Evolutionary conservation across 768 basidiomycete genomes (phyloP), one percentile per base, ranked within the genome.

Genomic region (Rhodotorula graminis): DNA sequence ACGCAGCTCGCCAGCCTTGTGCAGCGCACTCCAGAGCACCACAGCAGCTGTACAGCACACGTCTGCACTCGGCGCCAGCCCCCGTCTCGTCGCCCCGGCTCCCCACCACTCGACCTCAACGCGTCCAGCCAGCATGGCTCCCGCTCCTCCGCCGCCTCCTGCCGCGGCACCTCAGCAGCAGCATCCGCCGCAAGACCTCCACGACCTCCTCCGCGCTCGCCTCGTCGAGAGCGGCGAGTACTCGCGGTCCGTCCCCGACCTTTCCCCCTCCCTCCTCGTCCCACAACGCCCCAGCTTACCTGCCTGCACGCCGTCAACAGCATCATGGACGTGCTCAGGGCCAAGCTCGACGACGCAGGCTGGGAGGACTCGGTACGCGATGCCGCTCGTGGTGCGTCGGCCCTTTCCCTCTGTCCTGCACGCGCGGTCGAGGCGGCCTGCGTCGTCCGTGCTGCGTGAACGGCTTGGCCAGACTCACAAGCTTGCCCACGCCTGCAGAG

Each of bases 311-410:
- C 27, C 33, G 19, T 12, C 2, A 3, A 25, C 56, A 75, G 74
- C 40, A 46, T 75, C 9, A 62, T 75, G 44, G 93, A 86, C 68
- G 90, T 91, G 78, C 87, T 98, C 70, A 93, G 94, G 82, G 89
- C 93, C 83, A 93, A 94, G 82, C 88, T 96, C 62, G 92, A 94
- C 80, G 88, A 88, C 61, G 89, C 89, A 5, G 91, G 90, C 1
- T 82, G 85, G 18, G 92, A 95, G 80, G 83, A 95, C 80, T 89
- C 94, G 70, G 92, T 94, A 65, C 87, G 90, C 19, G 90, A 91
- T 9, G 92, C 61, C 3, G 71, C 75, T 0, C 52, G 71, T 31
- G 75, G 75, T 73, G 33, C 49, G 74, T 52, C 25, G 1, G 14
- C 25, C 29, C 23, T 6, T 6, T 46, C 29, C 50, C 27, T 23